Conservation (phyloP, 129 eudicot species). For the Ambrosia artemisiifolia region DNA sequence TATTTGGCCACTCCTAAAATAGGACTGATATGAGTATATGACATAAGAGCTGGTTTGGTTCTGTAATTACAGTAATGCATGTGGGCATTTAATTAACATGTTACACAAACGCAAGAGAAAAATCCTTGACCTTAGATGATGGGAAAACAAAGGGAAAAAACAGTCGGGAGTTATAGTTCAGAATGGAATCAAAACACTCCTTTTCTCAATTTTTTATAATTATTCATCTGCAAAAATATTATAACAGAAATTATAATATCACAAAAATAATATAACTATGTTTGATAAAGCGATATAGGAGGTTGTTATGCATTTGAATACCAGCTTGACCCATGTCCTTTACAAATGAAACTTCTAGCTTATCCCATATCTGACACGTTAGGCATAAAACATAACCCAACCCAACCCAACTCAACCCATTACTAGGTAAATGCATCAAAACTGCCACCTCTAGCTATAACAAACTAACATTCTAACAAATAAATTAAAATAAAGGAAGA, state of each 20-base stretch:
- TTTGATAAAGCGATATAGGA: not conserved
- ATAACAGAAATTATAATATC: not conserved
- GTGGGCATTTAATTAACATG: not conserved
- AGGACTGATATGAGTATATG: not conserved
- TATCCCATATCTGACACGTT: not conserved
- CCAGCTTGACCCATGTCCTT: not conserved
- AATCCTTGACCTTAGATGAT: not conserved
- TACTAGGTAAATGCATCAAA: constrained; percentile 1
- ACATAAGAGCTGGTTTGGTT: not conserved
- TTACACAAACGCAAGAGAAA: not conserved
- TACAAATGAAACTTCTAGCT: not conserved
- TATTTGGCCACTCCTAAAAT: constrained; percentile 2
- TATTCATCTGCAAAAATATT: not conserved
- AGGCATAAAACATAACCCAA: constrained; percentile 3
- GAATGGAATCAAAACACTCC: not conserved
- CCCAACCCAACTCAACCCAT: constrained; percentile 11
- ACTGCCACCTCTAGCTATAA: not conserved
- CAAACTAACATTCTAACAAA: constrained; percentile 11
- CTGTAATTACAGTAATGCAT: not conserved
- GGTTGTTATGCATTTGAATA: not conserved
- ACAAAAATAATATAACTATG: not conserved
- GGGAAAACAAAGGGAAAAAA: constrained; percentile 5
- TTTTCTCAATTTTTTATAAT: not conserved
- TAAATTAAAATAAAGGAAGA: not conserved
- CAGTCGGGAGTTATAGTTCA: not conserved